Conservation (phyloP, 306 rosid genomes). For the Malus sieversii region DNA sequence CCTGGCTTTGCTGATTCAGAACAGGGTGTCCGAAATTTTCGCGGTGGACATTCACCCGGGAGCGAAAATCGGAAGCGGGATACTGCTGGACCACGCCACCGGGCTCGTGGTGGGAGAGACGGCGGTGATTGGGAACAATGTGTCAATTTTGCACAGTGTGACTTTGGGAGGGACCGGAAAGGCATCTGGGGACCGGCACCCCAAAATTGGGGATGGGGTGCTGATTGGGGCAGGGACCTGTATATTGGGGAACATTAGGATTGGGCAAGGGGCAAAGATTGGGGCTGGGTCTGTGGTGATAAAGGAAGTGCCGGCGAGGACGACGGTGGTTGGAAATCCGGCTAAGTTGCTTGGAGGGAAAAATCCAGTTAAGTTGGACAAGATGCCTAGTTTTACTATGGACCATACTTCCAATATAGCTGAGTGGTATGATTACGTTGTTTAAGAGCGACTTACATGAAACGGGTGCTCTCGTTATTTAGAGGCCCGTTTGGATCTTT, state of each 20-base stretch:
- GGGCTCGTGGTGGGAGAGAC: slow-evolving; percentile 91
- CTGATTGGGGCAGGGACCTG: slow-evolving; percentile 87
- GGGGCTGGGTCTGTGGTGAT: slow-evolving; percentile 90
- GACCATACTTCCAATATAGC: slow-evolving; percentile 64
- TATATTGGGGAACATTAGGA: slow-evolving; percentile 66
- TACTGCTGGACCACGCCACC: slow-evolving; percentile 82
- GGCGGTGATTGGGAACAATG: slow-evolving; percentile 81
- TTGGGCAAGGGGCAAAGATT: slow-evolving; percentile 80
- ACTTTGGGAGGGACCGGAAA: slow-evolving; percentile 96
- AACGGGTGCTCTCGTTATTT: not conserved
- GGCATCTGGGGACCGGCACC: slow-evolving; percentile 69
- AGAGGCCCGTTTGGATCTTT: no score
- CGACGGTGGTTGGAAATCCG: slow-evolving; percentile 88
- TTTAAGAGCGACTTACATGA: slow-evolving; percentile 14
- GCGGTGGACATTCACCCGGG: slow-evolving; percentile 89
- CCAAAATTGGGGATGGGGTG: slow-evolving; percentile 90
- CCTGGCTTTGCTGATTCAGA: slow-evolving; percentile 64
- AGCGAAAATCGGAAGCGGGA: slow-evolving; percentile 65
- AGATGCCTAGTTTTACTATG: slow-evolving; percentile 78
- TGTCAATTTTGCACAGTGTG: slow-evolving; percentile 81
- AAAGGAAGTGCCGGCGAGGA: slow-evolving; percentile 83
- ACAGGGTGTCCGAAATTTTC: slow-evolving; percentile 69
- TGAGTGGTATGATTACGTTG: slow-evolving; percentile 72
- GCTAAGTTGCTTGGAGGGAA: slow-evolving; percentile 83
- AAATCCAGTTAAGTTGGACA: slow-evolving; percentile 60